Percentiles rank a stretch among this genome's conserved stretches.
phyloP scores from a whole-genome alignment of 2,329 filamentous ascomycete genomes.

The Beauveria asiatica region DNA sequence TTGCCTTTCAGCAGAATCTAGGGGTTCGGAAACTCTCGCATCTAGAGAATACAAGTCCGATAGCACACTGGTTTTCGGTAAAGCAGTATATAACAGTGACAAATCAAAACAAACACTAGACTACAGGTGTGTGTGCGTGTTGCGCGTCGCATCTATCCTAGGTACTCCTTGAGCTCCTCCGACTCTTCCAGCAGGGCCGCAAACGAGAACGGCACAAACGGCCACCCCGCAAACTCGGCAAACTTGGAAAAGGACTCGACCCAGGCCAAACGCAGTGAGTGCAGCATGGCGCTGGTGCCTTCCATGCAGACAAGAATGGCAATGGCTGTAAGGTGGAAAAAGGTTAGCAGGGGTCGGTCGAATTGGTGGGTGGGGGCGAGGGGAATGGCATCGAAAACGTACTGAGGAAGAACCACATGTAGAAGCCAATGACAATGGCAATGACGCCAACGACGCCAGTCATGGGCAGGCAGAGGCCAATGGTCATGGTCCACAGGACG shows the following conservation, averaged over 20 bases:
- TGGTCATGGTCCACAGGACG: conserved; percentile 94
- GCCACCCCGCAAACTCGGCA: conserved; percentile 81
- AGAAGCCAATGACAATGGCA: conserved; percentile 75
- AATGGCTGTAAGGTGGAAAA: conserved; percentile 24
- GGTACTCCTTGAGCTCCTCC: conserved; percentile 48
- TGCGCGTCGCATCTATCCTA: conserved; percentile 29
- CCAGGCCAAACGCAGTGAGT: conserved; percentile 86
- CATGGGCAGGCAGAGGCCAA: conserved; percentile 64
- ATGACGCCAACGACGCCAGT: conserved; percentile 63
- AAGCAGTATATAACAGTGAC: conserved; percentile 16
- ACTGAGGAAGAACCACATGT: conserved; percentile 81
- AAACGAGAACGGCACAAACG: conserved; percentile 87
- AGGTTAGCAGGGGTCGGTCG: conserved; percentile 17
- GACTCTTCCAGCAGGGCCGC: conserved; percentile 78
- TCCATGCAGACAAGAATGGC: conserved; percentile 85
- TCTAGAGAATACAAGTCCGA: neutral
- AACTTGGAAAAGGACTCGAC: conserved; percentile 98
- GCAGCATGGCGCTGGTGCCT: conserved; percentile 91
- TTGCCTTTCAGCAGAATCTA: no score
- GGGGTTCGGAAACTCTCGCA: neutral
- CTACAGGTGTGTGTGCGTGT: neutral
- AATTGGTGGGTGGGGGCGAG: neutral
- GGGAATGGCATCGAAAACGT: conserved; percentile 17
- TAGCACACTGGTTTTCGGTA: neutral
- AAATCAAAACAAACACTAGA: conserved; percentile 9